Evolutionary conservation across 1,284 basidiomycete genomes (phyloP).

Genomic region (Rhizopogon hawkerae): DNA sequence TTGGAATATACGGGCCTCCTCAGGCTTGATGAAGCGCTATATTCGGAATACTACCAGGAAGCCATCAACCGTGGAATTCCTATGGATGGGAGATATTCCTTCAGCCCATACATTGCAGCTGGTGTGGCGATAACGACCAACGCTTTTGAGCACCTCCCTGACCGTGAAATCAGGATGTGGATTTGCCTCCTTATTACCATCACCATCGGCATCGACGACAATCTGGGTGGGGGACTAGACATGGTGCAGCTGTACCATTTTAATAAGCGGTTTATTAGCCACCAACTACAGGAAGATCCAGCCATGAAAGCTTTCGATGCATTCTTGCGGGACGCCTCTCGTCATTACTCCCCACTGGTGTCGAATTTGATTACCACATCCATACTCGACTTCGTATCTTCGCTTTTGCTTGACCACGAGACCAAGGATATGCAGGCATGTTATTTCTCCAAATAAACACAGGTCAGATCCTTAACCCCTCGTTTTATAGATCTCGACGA

Average conservation of each 20-base stretch:
- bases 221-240: conserved; percentile 4
- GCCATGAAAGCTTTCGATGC: conserved; percentile 19
- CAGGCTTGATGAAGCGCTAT: too few species aligned
- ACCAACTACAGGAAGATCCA: conserved; percentile 13
- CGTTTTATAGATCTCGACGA: too few species aligned
- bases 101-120: conserved; percentile 13
- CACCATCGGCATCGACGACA: conserved; percentile 23
- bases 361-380: conserved; percentile 16
- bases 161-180: conserved; percentile 12
- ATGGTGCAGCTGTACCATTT: conserved; percentile 14
- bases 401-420: conserved; percentile 18
- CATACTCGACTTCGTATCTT: conserved; percentile 12
- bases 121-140: conserved; percentile 17
- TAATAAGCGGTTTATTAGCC: conserved; percentile 16
- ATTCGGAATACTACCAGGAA: not conserved
- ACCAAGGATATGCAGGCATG: conserved; percentile 11
- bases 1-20: too few species aligned
- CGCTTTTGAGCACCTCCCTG: conserved; percentile 18
- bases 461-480: too few species aligned
- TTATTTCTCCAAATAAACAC: too few species aligned
- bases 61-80: conserved; percentile 1
- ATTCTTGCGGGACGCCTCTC: not conserved
- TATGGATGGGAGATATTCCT: conserved; percentile 4
- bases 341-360: conserved; percentile 13
- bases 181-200: conserved; percentile 22